Base-by-base conservation (phyloP, 2,329 filamentous ascomycete genomes). In the Setomelanomma holmii region DNA sequence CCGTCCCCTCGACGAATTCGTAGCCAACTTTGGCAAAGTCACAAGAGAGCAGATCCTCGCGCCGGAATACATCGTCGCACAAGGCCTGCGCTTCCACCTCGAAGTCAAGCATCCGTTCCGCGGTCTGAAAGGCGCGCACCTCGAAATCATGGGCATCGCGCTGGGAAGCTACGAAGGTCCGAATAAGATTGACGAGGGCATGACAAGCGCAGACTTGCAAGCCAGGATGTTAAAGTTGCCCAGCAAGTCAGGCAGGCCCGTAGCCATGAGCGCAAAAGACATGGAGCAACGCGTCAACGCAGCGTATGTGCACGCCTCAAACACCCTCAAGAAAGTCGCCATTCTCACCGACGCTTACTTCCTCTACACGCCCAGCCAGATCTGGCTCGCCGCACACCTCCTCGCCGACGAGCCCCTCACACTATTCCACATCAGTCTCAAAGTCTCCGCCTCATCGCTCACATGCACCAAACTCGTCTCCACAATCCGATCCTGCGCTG, bases 261-360 rank as follows among this genome's bases (percentile, higher is more conserved):
- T 53, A 7, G 51, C 59, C 7, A 60, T 53, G 12, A 51, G 57
- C 36, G 59, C 61, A 0, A 55, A 59, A 22, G 63, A 63, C 3
- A 56, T 78, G 6, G 61, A 71, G 19, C 69, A 80, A 50, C 79
- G 85, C 17, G 79, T 86, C 44, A 78, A 78, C 22, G 80, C 80
- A 10, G 91, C 91, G 0, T 92, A 96, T 69, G 80, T 80, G n/a
- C 83, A 82, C 45, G 89, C 93, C 0, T 84, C 89, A 36, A 52
- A 69, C 12, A 69, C 67, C 3, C 63, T 77, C 20, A 77, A 79
- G 35, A 89, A 87, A 48, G 89, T 90, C 51, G 90, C 92, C 0
- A 79, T 96, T 44, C 83, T 97, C 55, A 96, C 93, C 21, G 95
- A 99, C 67, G 92, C 86, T n/a, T 98, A 98, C 78, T 97, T 98